Evolutionary conservation across 2,329 filamentous ascomycete species (phyloP).

Genomic region (Pseudocercospora cruenta): DNA sequence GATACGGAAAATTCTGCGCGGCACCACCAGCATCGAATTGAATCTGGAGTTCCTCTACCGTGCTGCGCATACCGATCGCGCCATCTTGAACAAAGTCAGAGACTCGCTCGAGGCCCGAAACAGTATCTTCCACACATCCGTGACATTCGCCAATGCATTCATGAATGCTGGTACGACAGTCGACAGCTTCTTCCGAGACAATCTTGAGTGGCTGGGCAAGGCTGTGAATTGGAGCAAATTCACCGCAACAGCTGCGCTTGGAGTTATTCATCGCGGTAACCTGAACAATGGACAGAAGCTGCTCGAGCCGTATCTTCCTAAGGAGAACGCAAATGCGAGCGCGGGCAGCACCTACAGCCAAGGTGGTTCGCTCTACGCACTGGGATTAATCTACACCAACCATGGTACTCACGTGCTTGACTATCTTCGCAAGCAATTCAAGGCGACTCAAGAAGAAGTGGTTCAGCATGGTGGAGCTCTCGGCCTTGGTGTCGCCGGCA

Average conservation of each 20-base stretch:
- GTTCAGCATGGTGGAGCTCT: conserved; percentile 96
- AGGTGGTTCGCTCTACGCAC: conserved; percentile 91
- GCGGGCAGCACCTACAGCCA: conserved; percentile 92
- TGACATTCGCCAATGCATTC: conserved; percentile 97
- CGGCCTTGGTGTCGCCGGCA: conserved; percentile 92
- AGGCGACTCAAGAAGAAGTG: conserved; percentile 80
- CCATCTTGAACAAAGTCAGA: conserved; percentile 92
- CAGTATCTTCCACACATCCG: conserved; percentile 96
- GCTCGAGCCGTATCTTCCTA: conserved; percentile 90
- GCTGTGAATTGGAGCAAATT: conserved; percentile 99
- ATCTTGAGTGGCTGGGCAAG: conserved; percentile 96
- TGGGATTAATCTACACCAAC: conserved; percentile 95
- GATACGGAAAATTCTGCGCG: conserved; percentile 71
- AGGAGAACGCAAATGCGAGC: conserved; percentile 67
- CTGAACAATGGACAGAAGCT: conserved; percentile 90
- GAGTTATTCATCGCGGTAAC: conserved; percentile 96
- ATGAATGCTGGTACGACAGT: conserved; percentile 99
- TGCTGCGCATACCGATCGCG: conserved; percentile 85
- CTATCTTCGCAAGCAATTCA: conserved; percentile 76
- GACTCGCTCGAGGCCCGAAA: conserved; percentile 95
- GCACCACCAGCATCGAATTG: conserved; percentile 89
- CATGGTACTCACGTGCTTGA: conserved; percentile 88
- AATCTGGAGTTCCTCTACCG: conserved; percentile 96
- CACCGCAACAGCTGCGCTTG: conserved; percentile 91
- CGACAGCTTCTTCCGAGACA: conserved; percentile 98